phyloP scores from a whole-genome alignment of 2,329 filamentous ascomycete species.

The Aspergillus oerlinghausenensis region DNA sequence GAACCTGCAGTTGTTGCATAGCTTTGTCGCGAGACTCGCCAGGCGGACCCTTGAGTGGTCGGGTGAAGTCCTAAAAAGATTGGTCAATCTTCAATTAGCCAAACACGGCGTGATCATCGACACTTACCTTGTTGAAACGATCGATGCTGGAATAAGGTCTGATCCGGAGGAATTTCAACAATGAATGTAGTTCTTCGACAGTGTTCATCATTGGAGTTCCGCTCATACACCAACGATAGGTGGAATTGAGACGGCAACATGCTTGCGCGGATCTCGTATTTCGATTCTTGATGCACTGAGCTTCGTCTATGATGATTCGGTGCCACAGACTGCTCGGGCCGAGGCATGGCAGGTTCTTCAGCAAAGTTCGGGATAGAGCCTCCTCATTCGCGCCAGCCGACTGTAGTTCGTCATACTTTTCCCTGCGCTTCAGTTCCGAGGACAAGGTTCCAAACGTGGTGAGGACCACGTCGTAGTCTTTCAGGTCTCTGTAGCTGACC shows the following conservation, averaged over 20 bases:
- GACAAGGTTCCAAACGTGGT: constrained; percentile 73
- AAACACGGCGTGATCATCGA: not conserved
- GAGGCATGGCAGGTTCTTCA: constrained; percentile 52
- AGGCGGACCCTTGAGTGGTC: constrained; percentile 44
- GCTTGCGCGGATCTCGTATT: constrained; percentile 59
- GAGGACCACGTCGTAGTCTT: constrained; percentile 67
- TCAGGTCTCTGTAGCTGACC: constrained; percentile 56
- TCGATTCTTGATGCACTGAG: constrained; percentile 75
- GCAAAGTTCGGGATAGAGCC: constrained; percentile 8
- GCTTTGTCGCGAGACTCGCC: constrained; percentile 41
- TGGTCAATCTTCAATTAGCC: not conserved
- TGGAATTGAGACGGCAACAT: constrained; percentile 54
- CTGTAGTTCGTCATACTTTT: constrained; percentile 49
- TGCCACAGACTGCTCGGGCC: constrained; percentile 60
- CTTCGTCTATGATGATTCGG: constrained; percentile 72
- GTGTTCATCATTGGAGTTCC: constrained; percentile 89
- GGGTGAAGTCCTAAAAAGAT: constrained; percentile 45
- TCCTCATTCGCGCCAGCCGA: constrained; percentile 39
- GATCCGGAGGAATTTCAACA: constrained; percentile 73
- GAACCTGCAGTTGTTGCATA: constrained; percentile 66
- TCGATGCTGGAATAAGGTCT: constrained; percentile 65
- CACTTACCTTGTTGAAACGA: constrained; percentile 54
- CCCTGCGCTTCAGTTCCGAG: constrained; percentile 60
- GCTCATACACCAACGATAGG: constrained; percentile 68
- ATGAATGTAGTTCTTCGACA: constrained; percentile 69